phyloP scores from a whole-genome alignment of 345 rosid genomes.

The Mangifera indica region DNA sequence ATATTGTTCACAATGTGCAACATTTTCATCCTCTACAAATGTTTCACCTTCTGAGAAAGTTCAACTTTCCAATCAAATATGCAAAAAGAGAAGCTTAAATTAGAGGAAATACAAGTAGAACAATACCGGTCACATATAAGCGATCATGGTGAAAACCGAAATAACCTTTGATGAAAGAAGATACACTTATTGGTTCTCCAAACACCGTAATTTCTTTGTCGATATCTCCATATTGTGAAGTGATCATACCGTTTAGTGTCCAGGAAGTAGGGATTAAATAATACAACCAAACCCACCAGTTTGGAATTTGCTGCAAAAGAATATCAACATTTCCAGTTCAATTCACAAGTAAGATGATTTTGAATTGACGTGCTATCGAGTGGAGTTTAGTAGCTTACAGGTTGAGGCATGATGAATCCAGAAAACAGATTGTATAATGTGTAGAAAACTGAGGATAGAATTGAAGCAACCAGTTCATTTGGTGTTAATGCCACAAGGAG shows the following conservation, averaged over 20 bases:
- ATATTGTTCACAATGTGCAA: neutral
- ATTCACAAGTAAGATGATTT: neutral
- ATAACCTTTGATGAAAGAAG: conserved; percentile 49
- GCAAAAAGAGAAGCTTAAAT: conserved; percentile 56
- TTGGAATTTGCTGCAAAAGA: conserved; percentile 64
- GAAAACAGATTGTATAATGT: conserved; percentile 52
- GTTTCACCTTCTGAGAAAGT: conserved; percentile 59
- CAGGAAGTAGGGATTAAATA: conserved; percentile 69
- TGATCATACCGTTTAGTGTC: conserved; percentile 54
- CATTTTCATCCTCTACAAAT: neutral
- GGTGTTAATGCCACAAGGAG: conserved; percentile 63
- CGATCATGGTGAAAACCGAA: conserved; percentile 50
- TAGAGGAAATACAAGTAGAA: conserved; percentile 50
- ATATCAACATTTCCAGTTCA: neutral
- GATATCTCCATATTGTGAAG: conserved; percentile 77
- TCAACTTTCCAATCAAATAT: conserved; percentile 46
- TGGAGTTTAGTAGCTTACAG: conserved; percentile 43
- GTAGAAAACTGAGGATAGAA: conserved; percentile 42
- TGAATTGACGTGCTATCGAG: too few species aligned
- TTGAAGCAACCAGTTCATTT: conserved; percentile 54
- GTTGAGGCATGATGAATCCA: conserved; percentile 63
- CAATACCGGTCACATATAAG: conserved; percentile 33
- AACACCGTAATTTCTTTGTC: conserved; percentile 43
- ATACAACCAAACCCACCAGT: conserved; percentile 83
- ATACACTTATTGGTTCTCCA: conserved; percentile 41